phyloP scores from a whole-genome alignment of 441 rosid genomes.

The Aquilaria agallochum region DNA sequence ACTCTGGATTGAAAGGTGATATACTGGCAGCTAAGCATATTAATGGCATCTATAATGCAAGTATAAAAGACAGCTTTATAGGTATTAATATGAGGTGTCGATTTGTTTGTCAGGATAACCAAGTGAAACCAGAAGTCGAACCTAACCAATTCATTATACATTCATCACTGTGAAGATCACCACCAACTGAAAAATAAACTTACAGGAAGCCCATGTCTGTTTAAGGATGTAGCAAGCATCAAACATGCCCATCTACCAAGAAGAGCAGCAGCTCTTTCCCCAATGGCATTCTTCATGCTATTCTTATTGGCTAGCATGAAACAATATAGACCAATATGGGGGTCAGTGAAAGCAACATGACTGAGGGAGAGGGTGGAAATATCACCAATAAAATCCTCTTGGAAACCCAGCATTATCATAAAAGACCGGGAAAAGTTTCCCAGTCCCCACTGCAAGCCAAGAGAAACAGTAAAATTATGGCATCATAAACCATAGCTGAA shows the following conservation, averaged over 20 bases:
- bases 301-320: conserved; percentile 51
- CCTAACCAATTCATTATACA: not conserved
- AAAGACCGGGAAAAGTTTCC: conserved; percentile 71
- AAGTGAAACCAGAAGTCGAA: conserved; percentile 2
- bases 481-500: conserved; percentile 1
- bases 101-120: not conserved
- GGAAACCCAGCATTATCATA: conserved; percentile 62
- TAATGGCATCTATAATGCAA: too few relatives aligned
- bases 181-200: conserved; percentile 32
- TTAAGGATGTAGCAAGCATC: conserved; percentile 75
- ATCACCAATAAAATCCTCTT: conserved; percentile 28
- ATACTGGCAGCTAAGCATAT: too few relatives aligned
- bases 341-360: conserved; percentile 73
- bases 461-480: conserved; percentile 14
- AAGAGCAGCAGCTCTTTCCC: conserved; percentile 63
- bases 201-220: conserved; percentile 93
- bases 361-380: conserved; percentile 49
- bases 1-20: too few relatives aligned
- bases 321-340: conserved; percentile 80
- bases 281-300: conserved; percentile 65
- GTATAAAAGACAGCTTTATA: too few relatives aligned
- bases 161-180: conserved; percentile 6
- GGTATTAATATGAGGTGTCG: too few relatives aligned
- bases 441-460: conserved; percentile 84
- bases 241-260: conserved; percentile 84